These are phyloP conservation scores for Xerocomus minutiporus DNA, from an alignment of 1,284 basidiomycete genomes.

Conservation along the genomic window DNA sequence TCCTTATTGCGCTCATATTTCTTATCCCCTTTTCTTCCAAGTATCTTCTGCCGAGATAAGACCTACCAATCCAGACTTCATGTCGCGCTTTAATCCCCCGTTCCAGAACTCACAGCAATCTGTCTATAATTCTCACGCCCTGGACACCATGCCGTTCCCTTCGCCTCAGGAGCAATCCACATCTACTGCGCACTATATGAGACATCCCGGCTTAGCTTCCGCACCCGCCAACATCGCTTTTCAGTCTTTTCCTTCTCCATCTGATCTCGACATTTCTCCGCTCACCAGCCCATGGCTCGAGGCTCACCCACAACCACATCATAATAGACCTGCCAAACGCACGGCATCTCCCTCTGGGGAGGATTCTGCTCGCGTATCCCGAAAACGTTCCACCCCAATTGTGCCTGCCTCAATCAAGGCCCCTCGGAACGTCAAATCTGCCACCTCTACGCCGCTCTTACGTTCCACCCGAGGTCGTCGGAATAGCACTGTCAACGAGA, in stretches of 20 bases:
- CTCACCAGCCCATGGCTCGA: constrained; percentile 74
- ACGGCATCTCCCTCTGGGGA: constrained; percentile 39
- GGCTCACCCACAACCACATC: constrained; percentile 40
- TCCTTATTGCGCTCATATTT: constrained; percentile 4
- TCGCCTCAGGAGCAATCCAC: constrained; percentile 29
- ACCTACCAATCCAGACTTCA: constrained; percentile 55
- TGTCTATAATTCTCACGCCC: constrained; percentile 20
- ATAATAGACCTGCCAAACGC: constrained; percentile 36
- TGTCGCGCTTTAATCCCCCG: constrained; percentile 58
- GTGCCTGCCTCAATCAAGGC: constrained; percentile 28
- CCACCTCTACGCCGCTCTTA: constrained; percentile 60
- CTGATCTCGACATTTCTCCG: constrained; percentile 66
- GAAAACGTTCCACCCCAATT: constrained; percentile 48
- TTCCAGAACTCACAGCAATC: constrained; percentile 33
- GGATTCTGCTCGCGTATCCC: constrained; percentile 39
- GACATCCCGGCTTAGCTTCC: constrained; percentile 46
- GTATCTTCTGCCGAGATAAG: constrained; percentile 65
- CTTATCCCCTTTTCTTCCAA: constrained; percentile 25
- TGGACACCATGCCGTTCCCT: constrained; percentile 20
- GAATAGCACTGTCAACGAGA: constrained; percentile 44
- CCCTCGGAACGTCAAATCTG: constrained; percentile 50
- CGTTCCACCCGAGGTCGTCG: constrained; percentile 38
- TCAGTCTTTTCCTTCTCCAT: constrained; percentile 39
- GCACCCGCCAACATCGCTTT: constrained; percentile 66
- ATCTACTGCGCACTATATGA: constrained; percentile 25